Percentiles rank a stretch among this genome's conserved stretches.
Conservation (phyloP, 108 stramenopile species). For the Mayamaea pseudoterrestris region DNA sequence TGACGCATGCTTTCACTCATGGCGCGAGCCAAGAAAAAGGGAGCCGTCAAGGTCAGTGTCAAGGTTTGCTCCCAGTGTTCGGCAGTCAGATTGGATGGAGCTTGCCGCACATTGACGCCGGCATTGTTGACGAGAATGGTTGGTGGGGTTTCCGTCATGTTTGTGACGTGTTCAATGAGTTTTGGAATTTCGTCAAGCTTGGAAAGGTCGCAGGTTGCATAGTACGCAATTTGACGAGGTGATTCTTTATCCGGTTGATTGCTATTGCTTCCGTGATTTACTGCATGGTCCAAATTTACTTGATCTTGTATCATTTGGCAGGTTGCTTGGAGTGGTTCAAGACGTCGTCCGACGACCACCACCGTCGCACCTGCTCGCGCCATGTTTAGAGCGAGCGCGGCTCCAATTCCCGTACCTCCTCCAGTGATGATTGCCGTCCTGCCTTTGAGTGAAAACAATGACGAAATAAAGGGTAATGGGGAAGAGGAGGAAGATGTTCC, state of each 20-base stretch:
- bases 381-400: not conserved
- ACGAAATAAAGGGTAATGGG: not conserved
- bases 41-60: constrained; percentile 53
- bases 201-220: not conserved
- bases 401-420: constrained; percentile 1
- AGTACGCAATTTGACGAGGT: not conserved
- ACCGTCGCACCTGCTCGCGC: not conserved
- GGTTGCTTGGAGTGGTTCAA: not conserved
- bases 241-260: not conserved
- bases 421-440: constrained; percentile 1
- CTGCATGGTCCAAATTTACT: not conserved
- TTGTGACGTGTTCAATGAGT: constrained; percentile 7
- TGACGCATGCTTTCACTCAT: constrained; percentile 31
- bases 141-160: constrained; percentile 10
- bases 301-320: not conserved
- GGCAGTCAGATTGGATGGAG: constrained; percentile 34
- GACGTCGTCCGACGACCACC: not conserved
- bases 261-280: not conserved
- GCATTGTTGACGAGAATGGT: constrained; percentile 50
- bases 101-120: constrained; percentile 61
- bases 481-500: no score
- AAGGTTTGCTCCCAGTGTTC: constrained; percentile 59
- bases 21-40: constrained; percentile 39
- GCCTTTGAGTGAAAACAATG: not conserved
- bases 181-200: constrained; percentile 18